Base-by-base conservation (phyloP, 805 yeast species). In the Candida arabinofermentans region DNA sequence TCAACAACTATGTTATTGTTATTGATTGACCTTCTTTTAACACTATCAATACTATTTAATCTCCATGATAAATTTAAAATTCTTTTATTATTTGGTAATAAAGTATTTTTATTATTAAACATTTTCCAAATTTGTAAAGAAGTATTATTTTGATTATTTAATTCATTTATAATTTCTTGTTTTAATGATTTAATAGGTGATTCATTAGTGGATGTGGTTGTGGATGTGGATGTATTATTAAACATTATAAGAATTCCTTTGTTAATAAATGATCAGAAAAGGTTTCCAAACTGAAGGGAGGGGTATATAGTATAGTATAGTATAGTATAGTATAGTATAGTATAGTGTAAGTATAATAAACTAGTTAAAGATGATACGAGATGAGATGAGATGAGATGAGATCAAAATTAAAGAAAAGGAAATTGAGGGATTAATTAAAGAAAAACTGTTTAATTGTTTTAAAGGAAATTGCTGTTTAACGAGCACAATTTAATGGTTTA, bases 31-130 rank as follows among this genome's bases (percentile, higher is more conserved):
- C 18, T 26, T 42, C 47, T 50, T 34, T 57, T 60, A 27, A 62
- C 46, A 12, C 54, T 47, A 37, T 53, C 57, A 24, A 62, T 49
- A 37, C 64, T 58, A 43, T 58, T 63, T 16, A 65, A 45, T 41
- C 68, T 53, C 70, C 70, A 65, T 2, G 66, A 55, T 17, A 65
- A 46, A 41, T 65, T 64, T 18, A 64, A 42, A 13, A 64, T 64
- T 14, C 69, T 42, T 39, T 61, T 56, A 34, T 63, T 62, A 42
- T 60, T 64, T 9, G 68, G 66, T 7, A 62, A 41, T 14, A 58
- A 46, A 13, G 64, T 59, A 36, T 62, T 62, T 36, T 58, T 61
- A 43, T 57, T 59, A 44, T 55, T 60, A 46, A 62, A 62, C 67
- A 65, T 64, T 46, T 50, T 60, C 62, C 65, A 65, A 12, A 65